Evolutionary conservation across 106 monocot species (phyloP), one percentile per base, ranked within the genome.

Genomic region (Dioscorea zingiberensis): DNA sequence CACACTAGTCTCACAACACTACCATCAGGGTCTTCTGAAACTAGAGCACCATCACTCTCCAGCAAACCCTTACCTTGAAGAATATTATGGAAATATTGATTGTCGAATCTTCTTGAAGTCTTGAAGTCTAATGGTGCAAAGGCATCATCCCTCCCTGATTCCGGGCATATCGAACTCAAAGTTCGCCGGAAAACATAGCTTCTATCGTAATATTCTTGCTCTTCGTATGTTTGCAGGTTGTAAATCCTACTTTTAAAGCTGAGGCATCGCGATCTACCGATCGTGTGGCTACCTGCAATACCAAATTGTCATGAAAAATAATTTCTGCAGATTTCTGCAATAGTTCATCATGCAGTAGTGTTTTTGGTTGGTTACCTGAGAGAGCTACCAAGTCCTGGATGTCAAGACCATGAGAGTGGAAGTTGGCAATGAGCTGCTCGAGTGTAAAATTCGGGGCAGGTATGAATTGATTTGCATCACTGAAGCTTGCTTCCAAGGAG

Each of bases 371-470:
- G 53, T 21, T 55, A 86, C 90, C 91, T 76, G 91, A 84, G 38
- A 87, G 81, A 32, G 75, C 67, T 25, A 84, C 90, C 54, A 86
- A 64, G 70, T 91, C 86, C 16, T 67, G 70, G 15, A 83, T 78
- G 70, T 80, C 71, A 3, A 90, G 90, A 26, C 90, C 90, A 25
- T 90, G 90, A 27, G 32, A 55, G 23, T 66, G 26, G 63, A 87
- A 91, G 69, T 78, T 87, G 51, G 83, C 60, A 19, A 87, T 66
- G 58, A 91, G 81, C 28, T 57, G 67, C 15, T 59, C 72, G 18
- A 86, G 86, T 9, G 91, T 86, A 44, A 67, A 84, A 65, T 91
- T 91, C 13, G 90, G 91, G 12, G 86, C 75, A 58, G 90, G 86
- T 55, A 91, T 86, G 63, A 69, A 78, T 21, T 71, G 46, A 70